Conservation (phyloP, 805 yeast genomes). For the Kuraishia capsulata region DNA sequence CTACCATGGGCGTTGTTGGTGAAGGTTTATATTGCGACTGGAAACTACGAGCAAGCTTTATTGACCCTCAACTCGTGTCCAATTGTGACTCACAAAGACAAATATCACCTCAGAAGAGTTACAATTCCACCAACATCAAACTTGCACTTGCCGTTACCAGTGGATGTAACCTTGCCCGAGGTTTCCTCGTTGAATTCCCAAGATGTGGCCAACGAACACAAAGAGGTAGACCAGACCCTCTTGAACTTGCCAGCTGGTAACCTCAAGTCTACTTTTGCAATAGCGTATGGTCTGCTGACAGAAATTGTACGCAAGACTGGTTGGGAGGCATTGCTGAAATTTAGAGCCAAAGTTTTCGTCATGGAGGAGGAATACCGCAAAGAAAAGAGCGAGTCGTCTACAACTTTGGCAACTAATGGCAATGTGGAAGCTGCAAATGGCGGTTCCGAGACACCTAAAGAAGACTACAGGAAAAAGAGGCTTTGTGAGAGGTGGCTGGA, state of each 20-base stretch:
- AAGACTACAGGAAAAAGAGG: constrained; percentile 52
- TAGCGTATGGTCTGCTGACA: constrained; percentile 52
- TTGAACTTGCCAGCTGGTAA: constrained; percentile 61
- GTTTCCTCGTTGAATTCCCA: constrained; percentile 60
- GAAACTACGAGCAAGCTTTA: constrained; percentile 64
- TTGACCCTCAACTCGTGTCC: constrained; percentile 74
- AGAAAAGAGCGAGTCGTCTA: constrained; percentile 11
- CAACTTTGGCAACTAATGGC: neutral
- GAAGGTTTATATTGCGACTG: constrained; percentile 49
- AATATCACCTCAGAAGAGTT: constrained; percentile 50
- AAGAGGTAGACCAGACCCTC: constrained; percentile 52
- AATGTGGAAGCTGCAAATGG: constrained; percentile 2
- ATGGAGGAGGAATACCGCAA: constrained; percentile 57
- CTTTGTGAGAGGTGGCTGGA: constrained; percentile 71
- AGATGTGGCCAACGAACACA: constrained; percentile 59
- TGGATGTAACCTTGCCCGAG: constrained; percentile 61
- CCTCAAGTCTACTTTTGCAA: constrained; percentile 47
- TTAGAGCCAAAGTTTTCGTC: constrained; percentile 56
- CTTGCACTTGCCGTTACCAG: constrained; percentile 69
- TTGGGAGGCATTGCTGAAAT: constrained; percentile 58
- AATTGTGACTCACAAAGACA: constrained; percentile 67
- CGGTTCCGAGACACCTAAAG: constrained; percentile 8
- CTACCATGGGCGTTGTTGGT: constrained; percentile 66
- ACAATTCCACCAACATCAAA: constrained; percentile 42
- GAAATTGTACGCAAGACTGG: constrained; percentile 59